A percentile compares a stretch with the other conserved stretches of the same genome.
Evolutionary conservation across 1,284 basidiomycete genomes (phyloP).

Genomic region (Leccinum fuscescens): DNA sequence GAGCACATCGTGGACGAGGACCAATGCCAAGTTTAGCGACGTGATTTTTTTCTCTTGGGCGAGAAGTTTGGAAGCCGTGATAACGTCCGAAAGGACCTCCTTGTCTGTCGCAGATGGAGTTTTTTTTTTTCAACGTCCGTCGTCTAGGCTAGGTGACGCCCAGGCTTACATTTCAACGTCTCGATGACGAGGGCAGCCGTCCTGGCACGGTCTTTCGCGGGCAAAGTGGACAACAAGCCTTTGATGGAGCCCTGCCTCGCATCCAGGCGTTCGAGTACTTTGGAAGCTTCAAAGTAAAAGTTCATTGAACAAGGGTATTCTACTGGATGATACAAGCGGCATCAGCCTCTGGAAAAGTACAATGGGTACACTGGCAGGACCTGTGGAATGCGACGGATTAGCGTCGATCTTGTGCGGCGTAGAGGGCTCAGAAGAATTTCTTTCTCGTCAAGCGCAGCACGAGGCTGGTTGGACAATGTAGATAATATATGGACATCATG

Average conservation of each 20-base stretch:
- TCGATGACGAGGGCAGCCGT: constrained; percentile 82
- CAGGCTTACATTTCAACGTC: constrained; percentile 82
- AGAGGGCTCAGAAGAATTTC: constrained; percentile 34
- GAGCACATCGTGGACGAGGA: constrained; percentile 86
- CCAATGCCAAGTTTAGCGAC: constrained; percentile 70
- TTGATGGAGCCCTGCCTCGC: constrained; percentile 86
- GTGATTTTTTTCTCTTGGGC: constrained; percentile 75
- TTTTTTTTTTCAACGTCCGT: constrained; percentile 11
- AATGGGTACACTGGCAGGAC: constrained; percentile 6
- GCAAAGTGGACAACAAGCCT: constrained; percentile 67
- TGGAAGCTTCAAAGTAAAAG: constrained; percentile 88
- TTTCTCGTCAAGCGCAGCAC: constrained; percentile 45
- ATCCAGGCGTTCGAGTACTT: constrained; percentile 80
- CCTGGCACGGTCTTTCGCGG: constrained; percentile 76
- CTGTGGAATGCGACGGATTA: constrained; percentile 16
- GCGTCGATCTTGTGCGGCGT: not conserved
- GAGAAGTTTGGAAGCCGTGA: constrained; percentile 62
- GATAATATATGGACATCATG: constrained; percentile 65
- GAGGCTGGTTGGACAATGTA: constrained; percentile 77
- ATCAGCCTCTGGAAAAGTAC: constrained; percentile 20
- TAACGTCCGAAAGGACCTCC: constrained; percentile 62
- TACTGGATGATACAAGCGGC: constrained; percentile 32
- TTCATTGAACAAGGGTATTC: constrained; percentile 66
- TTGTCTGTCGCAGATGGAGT: constrained; percentile 51
- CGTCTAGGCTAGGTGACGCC: not conserved